Percentiles rank a stretch among this genome's conserved stretches.
phyloP scores from a whole-genome alignment of 1,284 basidiomycete species.

The Dichomitus squalens region DNA sequence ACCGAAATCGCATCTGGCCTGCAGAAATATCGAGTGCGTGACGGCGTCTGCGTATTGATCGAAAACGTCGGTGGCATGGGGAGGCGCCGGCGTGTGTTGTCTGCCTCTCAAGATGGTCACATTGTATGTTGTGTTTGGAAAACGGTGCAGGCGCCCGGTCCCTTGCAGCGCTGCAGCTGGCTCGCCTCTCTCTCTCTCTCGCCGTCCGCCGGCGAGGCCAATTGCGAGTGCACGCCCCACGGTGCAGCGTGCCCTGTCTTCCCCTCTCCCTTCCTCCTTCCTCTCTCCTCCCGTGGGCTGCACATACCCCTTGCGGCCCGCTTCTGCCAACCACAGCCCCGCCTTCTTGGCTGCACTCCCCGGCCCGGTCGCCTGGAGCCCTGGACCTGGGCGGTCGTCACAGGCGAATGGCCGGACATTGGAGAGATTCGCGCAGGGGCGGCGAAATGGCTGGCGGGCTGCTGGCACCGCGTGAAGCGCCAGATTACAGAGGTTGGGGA shows the following conservation, averaged over 20 bases:
- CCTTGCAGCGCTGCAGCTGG: too few relatives aligned
- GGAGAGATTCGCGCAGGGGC: too few relatives aligned
- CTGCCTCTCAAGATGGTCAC: constrained; percentile 24
- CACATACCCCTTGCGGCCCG: constrained; percentile 26
- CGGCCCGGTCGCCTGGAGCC: constrained; percentile 24
- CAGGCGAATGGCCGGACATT: too few relatives aligned
- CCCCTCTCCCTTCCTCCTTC: constrained; percentile 9
- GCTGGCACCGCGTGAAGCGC: too few relatives aligned
- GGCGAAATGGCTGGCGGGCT: too few relatives aligned
- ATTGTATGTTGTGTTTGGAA: constrained; percentile 27
- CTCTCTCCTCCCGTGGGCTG: constrained; percentile 15
- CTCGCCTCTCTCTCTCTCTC: too few relatives aligned
- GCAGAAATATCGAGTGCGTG: too few relatives aligned
- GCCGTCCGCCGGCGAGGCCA: neutral
- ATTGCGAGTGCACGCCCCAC: too few relatives aligned
- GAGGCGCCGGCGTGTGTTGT: constrained; percentile 23
- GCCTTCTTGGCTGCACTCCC: constrained; percentile 19
- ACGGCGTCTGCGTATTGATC: constrained; percentile 17
- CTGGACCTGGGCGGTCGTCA: too few relatives aligned
- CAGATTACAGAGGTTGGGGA: too few relatives aligned
- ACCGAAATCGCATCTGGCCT: neutral
- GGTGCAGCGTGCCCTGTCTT: constrained; percentile 20
- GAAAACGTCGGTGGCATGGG: constrained; percentile 19
- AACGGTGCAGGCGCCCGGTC: constrained; percentile 7
- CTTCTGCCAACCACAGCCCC: constrained; percentile 25